phyloP scores from a whole-genome alignment of 2,329 filamentous ascomycete species.

The Neospermospora avenae region DNA sequence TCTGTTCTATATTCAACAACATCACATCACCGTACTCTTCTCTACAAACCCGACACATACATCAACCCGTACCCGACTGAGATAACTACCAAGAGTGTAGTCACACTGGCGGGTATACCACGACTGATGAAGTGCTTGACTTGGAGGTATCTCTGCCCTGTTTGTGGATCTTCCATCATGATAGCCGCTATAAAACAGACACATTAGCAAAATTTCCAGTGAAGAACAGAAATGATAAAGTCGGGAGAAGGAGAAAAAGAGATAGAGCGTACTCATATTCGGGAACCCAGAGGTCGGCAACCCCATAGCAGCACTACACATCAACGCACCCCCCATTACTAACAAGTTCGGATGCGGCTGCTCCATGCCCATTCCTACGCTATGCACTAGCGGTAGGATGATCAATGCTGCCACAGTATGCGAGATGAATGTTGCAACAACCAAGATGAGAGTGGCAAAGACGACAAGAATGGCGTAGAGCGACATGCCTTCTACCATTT shows the following conservation, averaged over 20 bases:
- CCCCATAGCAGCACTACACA: slow-evolving; percentile 98
- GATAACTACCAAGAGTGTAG: slow-evolving; percentile 78
- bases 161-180: slow-evolving; percentile 95
- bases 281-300: slow-evolving; percentile 95
- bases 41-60: slow-evolving; percentile 43
- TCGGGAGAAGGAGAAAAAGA: neutral
- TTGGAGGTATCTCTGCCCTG: slow-evolving; percentile 84
- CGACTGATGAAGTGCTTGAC: slow-evolving; percentile 94
- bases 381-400: slow-evolving; percentile 82
- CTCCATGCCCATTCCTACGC: slow-evolving; percentile 81
- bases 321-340: slow-evolving; percentile 91
- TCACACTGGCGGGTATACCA: slow-evolving; percentile 82
- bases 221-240: neutral
- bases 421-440: slow-evolving; percentile 96
- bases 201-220: slow-evolving; percentile 18
- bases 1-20: neutral
- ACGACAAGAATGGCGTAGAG: slow-evolving; percentile 84
- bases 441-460: slow-evolving; percentile 78
- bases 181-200: slow-evolving; percentile 71
- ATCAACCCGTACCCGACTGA: slow-evolving; percentile 90
- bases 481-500: slow-evolving; percentile 70
- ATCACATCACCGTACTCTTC: neutral
- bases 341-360: slow-evolving; percentile 90
- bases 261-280: slow-evolving; percentile 85
- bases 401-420: slow-evolving; percentile 96